Evolutionary conservation across 2,329 filamentous ascomycete species (phyloP).

Genomic region (Thyridium curvatum): DNA sequence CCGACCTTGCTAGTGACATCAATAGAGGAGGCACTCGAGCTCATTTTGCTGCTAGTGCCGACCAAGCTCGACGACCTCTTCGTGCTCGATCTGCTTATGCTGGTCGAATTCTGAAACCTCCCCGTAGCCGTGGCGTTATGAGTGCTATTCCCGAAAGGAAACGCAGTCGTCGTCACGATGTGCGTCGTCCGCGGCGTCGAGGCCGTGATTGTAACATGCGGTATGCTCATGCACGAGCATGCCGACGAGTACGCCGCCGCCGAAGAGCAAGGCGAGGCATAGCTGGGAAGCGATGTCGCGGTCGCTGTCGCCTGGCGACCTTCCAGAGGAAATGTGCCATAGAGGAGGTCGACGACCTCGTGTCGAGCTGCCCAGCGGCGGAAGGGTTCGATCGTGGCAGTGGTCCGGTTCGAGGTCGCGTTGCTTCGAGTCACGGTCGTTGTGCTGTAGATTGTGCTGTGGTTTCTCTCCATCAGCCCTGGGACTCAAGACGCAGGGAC

Average conservation of each 20-base stretch:
- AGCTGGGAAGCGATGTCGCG: constrained; percentile 3
- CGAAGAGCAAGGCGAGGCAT: constrained; percentile 8
- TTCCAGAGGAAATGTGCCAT: constrained; percentile 1
- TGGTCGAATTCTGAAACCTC: constrained; percentile 5
- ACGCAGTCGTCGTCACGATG: constrained; percentile 2
- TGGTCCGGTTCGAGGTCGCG: background rate
- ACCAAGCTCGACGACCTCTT: too few relatives aligned
- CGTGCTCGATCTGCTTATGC: background rate
- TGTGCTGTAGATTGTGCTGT: constrained; percentile 2
- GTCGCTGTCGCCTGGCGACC: constrained; percentile 3
- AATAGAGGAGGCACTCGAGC: too few relatives aligned
- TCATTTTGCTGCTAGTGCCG: too few relatives aligned
- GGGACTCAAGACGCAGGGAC: too few relatives aligned
- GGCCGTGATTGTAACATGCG: constrained; percentile 7
- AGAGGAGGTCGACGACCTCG: constrained; percentile 2
- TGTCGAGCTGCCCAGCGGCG: constrained; percentile 2
- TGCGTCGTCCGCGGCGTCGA: constrained; percentile 4
- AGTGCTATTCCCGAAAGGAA: background rate
- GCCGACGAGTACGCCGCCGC: constrained; percentile 9
- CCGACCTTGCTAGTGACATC: too few relatives aligned
- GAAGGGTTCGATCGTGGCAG: constrained; percentile 1
- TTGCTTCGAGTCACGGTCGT: background rate
- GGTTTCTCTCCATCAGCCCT: too few relatives aligned
- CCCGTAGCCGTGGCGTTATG: background rate
- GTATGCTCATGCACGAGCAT: constrained; percentile 12